These are phyloP conservation scores for Colletotrichum karsti DNA, from an alignment of 2,329 filamentous ascomycete species.

Conservation along the genomic window DNA sequence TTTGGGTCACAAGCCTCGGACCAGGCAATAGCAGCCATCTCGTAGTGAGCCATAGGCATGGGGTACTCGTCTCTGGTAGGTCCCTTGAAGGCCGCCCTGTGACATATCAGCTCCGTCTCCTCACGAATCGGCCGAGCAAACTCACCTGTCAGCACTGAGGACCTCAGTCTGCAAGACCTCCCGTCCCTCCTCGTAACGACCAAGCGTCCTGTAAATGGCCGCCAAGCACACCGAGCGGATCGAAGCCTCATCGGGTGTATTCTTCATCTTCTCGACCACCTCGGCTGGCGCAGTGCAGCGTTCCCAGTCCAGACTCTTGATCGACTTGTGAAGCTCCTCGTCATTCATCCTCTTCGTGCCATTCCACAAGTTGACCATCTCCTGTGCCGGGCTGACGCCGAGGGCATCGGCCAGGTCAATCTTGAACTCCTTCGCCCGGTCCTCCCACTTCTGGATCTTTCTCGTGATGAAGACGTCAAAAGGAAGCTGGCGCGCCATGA, in stretches of 20 bases:
- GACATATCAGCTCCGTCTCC: not conserved
- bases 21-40: slow-evolving; percentile 86
- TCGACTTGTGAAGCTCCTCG: slow-evolving; percentile 69
- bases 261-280: slow-evolving; percentile 53
- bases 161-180: slow-evolving; percentile 70
- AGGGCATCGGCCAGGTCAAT: slow-evolving; percentile 81
- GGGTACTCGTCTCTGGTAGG: slow-evolving; percentile 74
- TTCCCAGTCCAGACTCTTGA: slow-evolving; percentile 70
- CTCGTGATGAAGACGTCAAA: slow-evolving; percentile 87
- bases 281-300: slow-evolving; percentile 62
- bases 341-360: slow-evolving; percentile 82
- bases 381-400: slow-evolving; percentile 81
- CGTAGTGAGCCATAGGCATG: slow-evolving; percentile 81
- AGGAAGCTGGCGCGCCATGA: slow-evolving; percentile 89
- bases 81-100: slow-evolving; percentile 64
- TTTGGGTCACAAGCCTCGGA: slow-evolving; percentile 63
- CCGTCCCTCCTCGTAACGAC: slow-evolving; percentile 71
- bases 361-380: slow-evolving; percentile 96
- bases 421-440: slow-evolving; percentile 72
- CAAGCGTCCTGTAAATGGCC: slow-evolving; percentile 71
- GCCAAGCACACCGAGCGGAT: slow-evolving; percentile 74
- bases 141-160: slow-evolving; percentile 69
- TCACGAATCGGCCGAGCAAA: not conserved
- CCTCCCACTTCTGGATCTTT: slow-evolving; percentile 90
- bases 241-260: slow-evolving; percentile 67